Base-by-base conservation (phyloP, 805 yeast genomes). In the Candida andamanensis region DNA sequence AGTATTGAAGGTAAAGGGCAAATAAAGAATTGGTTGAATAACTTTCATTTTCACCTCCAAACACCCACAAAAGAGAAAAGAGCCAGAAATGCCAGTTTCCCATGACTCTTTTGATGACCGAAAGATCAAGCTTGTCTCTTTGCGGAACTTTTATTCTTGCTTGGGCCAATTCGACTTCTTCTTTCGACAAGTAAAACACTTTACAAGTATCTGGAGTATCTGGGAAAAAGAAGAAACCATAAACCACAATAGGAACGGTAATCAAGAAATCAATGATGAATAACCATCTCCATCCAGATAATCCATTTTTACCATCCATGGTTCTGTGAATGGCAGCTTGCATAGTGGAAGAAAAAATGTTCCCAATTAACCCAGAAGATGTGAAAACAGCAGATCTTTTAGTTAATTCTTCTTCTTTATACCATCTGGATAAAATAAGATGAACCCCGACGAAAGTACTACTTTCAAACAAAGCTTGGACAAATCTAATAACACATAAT, bases 241-340 rank as follows among this genome's bases (percentile, higher is more conserved):
- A 75, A 4, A 76, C 22, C 3, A 73, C 70, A 33, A 78, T 69
- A 2, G 81, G 81, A 3, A 77, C 45, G 1, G 83, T 76, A 27
- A 77, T 63, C 19, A 73, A 45, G 41, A 74, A 76, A 52, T 78
- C 82, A 39, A 78, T 73, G 27, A 78, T 72, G 46, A 76, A 78
- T n/a, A 77, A 69, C 83, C 83, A 77, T 50, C 78, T 64, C 82
- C 82, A 77, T 6, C 84, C 83, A 3, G 66, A 63, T 11, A 76
- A 49, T 1, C 78, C 78, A n/a, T 53, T 50, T 14, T 42, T 49
- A 33, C 73, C 70, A 41, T 69, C 52, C 62, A 74, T 57, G 41
- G 63, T 61, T 13, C 49, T 53, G 43, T 64, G 67, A 22, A 74
- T 74, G 2, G 74, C 71, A n/a, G 69, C 67, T 46, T 75, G 80